These are phyloP conservation scores for Calycina herbarum DNA, from an alignment of 2,329 filamentous ascomycete species.

Conservation along the genomic window DNA sequence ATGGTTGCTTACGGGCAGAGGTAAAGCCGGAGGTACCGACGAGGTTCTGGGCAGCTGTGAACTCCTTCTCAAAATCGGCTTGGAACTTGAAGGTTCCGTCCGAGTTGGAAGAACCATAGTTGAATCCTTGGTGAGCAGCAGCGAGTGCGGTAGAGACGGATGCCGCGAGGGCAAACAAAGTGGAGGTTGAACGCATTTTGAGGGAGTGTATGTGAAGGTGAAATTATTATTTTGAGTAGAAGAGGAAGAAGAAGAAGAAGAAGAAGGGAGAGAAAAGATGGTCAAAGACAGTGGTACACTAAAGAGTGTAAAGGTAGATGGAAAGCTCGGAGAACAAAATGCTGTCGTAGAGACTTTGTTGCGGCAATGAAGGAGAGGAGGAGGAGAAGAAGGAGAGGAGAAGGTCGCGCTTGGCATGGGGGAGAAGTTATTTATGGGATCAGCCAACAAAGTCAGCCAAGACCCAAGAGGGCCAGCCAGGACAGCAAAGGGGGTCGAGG, in stretches of 20 bases:
- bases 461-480: background rate
- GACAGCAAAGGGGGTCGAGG: background rate
- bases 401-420: background rate
- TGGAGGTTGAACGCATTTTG: slow-evolving; percentile 33
- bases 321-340: slow-evolving; percentile 15
- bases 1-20: slow-evolving; percentile 52
- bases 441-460: background rate
- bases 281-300: slow-evolving; percentile 10
- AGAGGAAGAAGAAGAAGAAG: background rate
- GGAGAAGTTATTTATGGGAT: slow-evolving; percentile 18
- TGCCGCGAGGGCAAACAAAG: slow-evolving; percentile 32
- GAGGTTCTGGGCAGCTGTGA: slow-evolving; percentile 64
- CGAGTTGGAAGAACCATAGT: slow-evolving; percentile 64
- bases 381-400: slow-evolving; percentile 7
- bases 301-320: background rate
- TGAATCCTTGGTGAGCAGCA: slow-evolving; percentile 59
- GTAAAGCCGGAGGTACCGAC: slow-evolving; percentile 65
- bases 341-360: slow-evolving; percentile 14
- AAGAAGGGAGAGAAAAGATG: background rate
- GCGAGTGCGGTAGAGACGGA: slow-evolving; percentile 36
- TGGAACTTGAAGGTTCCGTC: slow-evolving; percentile 60
- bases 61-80: slow-evolving; percentile 67
- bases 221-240: slow-evolving; percentile 7
- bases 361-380: slow-evolving; percentile 12
- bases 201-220: background rate